Base-by-base conservation (phyloP, 2,329 filamentous ascomycete species). In the Diplocarpon rosae region DNA sequence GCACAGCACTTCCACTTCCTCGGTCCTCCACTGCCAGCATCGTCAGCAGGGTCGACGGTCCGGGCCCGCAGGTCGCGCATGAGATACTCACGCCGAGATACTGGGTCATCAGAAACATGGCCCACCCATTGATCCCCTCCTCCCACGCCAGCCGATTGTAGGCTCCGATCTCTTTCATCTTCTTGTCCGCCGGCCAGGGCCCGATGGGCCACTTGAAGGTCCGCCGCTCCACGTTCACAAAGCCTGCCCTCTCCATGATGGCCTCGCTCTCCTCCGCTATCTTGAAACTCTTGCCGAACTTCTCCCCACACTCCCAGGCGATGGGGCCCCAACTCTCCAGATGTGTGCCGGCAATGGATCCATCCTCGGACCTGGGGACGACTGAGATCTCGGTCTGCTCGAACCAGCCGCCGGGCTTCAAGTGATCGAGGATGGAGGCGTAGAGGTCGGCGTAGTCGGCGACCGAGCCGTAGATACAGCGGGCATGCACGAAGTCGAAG, bases 401-500 rank as follows among this genome's bases (percentile, higher is more conserved):
- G 33, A 53, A 42, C 39, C 42, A 43, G 15, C 51, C 51, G 8
- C 51, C 51, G 17, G 48, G 44, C 17, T 46, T 48, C 14, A 52
- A 37, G 16, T 41, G 33, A 12, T 48, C 20, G 20, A 48, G 43
- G 5, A 43, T 28, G 15, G 45, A 37, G 17, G 35, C 27, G 29
- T 48, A 47, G 11, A 51, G 42, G 9, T 32, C 27, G 3, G 34
- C 28, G 32, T 43, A 51, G 39, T 45, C 31, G 33, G 36, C 42
- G 15, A 48, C 41, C 20, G 38, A 48, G 17, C 46, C 43, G 16
- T 50, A 42, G 61, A 75, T 65, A 27, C 68, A 62, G 17, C 71
- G 64, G 32, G 62, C 58, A 53, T 73, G 70, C 46, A 75, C 67
- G 48, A 66, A 68, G 54, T 73, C 69, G 54, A 73, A 73, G 49